phyloP scores from a whole-genome alignment of 2,329 filamentous ascomycete genomes.

The Fusarium albosuccineum region DNA sequence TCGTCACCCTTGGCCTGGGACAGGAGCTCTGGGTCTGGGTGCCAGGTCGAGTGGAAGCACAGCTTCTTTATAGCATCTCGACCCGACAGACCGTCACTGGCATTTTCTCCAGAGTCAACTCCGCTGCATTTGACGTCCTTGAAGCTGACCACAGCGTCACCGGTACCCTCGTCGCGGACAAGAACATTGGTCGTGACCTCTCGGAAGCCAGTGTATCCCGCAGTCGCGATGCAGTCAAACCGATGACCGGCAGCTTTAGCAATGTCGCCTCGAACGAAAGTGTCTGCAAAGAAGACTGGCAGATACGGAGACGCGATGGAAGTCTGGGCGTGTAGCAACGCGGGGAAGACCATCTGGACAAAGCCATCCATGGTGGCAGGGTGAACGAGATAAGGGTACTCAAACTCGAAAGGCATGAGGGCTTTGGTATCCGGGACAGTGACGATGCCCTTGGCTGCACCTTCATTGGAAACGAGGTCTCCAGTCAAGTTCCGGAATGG shows the following conservation, averaged over 20 bases:
- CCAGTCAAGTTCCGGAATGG: not conserved
- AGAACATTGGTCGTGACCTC: too few species aligned
- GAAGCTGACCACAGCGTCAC: not conserved
- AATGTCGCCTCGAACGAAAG: not conserved
- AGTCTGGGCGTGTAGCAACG: not conserved
- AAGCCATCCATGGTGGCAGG: constrained; percentile 4
- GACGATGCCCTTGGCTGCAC: too few species aligned
- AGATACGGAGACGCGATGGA: not conserved
- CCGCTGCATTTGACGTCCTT: not conserved
- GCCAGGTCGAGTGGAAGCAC: not conserved
- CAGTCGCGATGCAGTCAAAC: too few species aligned
- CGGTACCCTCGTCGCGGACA: too few species aligned
- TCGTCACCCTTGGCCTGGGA: not conserved
- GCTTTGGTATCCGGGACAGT: not conserved
- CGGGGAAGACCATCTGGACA: not conserved
- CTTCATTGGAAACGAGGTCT: too few species aligned
- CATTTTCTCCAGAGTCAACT: not conserved
- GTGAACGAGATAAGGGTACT: constrained; percentile 2
- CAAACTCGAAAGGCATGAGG: constrained; percentile 5
- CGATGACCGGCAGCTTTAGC: too few species aligned
- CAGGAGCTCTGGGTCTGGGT: not conserved
- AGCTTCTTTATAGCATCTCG: not conserved
- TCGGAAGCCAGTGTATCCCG: too few species aligned
- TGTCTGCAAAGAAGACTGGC: not conserved
- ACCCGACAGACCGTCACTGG: not conserved